A percentile compares a stretch with the other conserved stretches of the same genome.
Conservation (phyloP, 495 filamentous ascomycete genomes). For the Halenospora varia region DNA sequence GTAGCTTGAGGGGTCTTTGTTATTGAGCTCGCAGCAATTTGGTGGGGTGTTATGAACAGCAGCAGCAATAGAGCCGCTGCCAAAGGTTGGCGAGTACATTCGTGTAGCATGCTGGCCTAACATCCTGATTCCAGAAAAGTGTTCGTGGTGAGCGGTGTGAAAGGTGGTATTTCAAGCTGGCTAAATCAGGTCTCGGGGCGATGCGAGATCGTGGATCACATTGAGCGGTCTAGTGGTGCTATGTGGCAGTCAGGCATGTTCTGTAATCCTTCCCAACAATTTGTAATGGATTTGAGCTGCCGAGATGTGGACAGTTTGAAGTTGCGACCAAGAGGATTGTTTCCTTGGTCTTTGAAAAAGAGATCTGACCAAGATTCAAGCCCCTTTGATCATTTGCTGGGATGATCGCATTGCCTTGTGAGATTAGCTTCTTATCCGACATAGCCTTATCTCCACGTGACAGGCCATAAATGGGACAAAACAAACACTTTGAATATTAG, state of each 20-base stretch:
- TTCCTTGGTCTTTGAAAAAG: background rate
- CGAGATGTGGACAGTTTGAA: background rate
- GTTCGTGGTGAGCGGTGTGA: background rate
- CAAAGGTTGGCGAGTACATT: constrained; percentile 15
- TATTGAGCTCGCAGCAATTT: constrained; percentile 18
- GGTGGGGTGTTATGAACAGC: constrained; percentile 1
- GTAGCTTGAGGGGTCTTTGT: constrained; percentile 12
- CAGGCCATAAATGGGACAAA: too few relatives aligned
- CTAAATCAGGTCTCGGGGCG: background rate
- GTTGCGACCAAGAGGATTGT: background rate
- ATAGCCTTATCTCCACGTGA: background rate
- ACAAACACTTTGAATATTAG: too few relatives aligned
- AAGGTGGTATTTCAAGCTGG: background rate
- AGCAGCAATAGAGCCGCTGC: constrained; percentile 21
- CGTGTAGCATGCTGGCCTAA: constrained; percentile 25
- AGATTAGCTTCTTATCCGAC: background rate
- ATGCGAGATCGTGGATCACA: background rate
- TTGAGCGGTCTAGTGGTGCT: background rate
- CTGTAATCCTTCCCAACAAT: background rate
- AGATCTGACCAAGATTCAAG: background rate
- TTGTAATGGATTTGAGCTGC: background rate
- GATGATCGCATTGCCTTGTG: background rate
- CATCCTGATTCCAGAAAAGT: background rate
- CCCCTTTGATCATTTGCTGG: background rate
- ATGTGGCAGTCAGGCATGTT: too few relatives aligned